Base-by-base conservation (phyloP, 129 eudicot species). In the Saussurea involucrata region DNA sequence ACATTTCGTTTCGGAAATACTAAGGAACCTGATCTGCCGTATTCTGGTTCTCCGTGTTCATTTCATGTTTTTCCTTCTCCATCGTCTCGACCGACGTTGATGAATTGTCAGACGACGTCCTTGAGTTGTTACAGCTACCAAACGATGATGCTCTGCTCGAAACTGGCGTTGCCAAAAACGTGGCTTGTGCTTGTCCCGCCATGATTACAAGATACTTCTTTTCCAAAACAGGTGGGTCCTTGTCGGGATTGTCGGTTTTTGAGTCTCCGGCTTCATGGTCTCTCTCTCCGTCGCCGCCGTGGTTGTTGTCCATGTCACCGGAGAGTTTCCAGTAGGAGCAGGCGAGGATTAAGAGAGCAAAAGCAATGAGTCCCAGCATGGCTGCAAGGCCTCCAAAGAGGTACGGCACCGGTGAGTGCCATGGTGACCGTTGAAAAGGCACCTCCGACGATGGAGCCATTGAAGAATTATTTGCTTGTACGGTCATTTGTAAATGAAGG, bases 391-490 rank as follows among this genome's bases (percentile, higher is more conserved):
- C 92, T 13, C 88, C 92, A 63, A 85, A 88, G 60, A 90, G 81
- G 78, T 90, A 90, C 0, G 92, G 96, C 63, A 88, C 89, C 37
- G 96, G 96, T 9, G 96, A 90, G 85, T 90, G 90, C 96, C 92
- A 90, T 13, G 92, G 86, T 0, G 96, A 87, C 12, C 75, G 82
- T 24, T 79, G 88, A 57, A 53, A 40, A 40, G 66, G 31, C 53
- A 65, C 64, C 49, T 76, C 75, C 27, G 85, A 76, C 4, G 88
- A 79, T 9, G 88, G 60, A 68, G 78, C 83, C 66, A 83, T 68
- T 17, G 90, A 63, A 37, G 76, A 60, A 60, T 29, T 11, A 60
- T 29, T 11, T 22, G 70, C 15, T 60, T 69, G 74, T 53, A 8
- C 0, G 0, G 74, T 33, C 83, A 80, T 78, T 69, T 76, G 34